Evolutionary conservation across 106 monocot species (phyloP).

Genomic region (Dioscorea zingiberensis): DNA sequence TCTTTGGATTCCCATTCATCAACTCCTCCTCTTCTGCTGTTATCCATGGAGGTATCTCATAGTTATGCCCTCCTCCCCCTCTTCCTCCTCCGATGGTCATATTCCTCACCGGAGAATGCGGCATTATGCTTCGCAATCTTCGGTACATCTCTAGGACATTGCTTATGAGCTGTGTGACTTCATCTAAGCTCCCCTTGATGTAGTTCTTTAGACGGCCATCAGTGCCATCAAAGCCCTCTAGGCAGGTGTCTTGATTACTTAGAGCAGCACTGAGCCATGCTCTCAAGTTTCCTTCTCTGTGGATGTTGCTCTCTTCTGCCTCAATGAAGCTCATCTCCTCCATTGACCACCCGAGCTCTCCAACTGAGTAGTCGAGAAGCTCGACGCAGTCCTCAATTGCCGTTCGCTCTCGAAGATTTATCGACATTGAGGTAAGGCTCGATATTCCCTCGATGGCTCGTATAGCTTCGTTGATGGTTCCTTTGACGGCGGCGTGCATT

Average conservation of each 20-base stretch:
- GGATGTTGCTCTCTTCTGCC: conserved; percentile 3
- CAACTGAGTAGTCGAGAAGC: conserved; percentile 60
- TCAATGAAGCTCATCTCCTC: conserved; percentile 37
- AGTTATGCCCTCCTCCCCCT: neutral
- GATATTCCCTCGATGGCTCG: conserved; percentile 36
- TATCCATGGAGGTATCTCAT: conserved; percentile 40
- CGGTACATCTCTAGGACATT: conserved; percentile 60
- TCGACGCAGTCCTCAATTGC: conserved; percentile 83
- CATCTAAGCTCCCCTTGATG: conserved; percentile 24
- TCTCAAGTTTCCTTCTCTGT: conserved; percentile 42
- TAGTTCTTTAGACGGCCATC: conserved; percentile 52
- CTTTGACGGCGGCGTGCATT: conserved; percentile 52
- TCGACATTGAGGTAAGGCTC: conserved; percentile 16
- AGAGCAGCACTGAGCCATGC: conserved; percentile 89
- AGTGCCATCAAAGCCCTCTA: conserved; percentile 82
- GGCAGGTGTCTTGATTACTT: conserved; percentile 83
- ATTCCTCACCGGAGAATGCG: conserved; percentile 12
- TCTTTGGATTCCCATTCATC: conserved; percentile 12
- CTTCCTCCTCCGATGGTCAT: neutral
- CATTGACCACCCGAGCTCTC: conserved; percentile 55
- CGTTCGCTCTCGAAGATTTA: conserved; percentile 45
- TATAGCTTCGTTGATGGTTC: conserved; percentile 56
- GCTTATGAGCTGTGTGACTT: conserved; percentile 55
- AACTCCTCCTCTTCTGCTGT: conserved; percentile 19
- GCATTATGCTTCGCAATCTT: conserved; percentile 43